Evolutionary conservation across 371 early-diverging fungal species (phyloP).

Genomic region (Hamiltosporidium tvaerminnensis): DNA sequence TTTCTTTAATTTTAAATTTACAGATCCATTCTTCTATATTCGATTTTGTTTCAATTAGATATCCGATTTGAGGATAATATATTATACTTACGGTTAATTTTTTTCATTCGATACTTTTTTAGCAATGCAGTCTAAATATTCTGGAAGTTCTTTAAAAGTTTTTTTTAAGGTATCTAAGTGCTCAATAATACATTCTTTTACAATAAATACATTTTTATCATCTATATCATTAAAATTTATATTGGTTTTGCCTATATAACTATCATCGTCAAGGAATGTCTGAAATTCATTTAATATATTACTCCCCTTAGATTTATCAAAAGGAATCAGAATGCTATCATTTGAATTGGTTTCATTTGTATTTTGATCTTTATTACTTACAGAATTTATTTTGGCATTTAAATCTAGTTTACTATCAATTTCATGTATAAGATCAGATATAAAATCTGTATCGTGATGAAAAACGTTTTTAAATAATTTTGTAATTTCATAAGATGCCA

Average conservation of each 20-base stretch:
- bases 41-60: slow-evolving; percentile 13
- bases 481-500: neutral
- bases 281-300: too few relatives aligned
- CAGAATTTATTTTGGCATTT: too few relatives aligned
- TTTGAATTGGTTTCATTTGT: too few relatives aligned
- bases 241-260: too few relatives aligned
- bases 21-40: neutral
- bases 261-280: too few relatives aligned
- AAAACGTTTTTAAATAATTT: neutral
- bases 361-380: too few relatives aligned
- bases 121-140: slow-evolving; percentile 11
- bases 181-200: neutral
- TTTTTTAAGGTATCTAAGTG: slow-evolving; percentile 5
- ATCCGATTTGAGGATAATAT: slow-evolving; percentile 32
- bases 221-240: neutral
- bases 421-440: too few relatives aligned
- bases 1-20: slow-evolving; percentile 6
- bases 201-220: neutral
- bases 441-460: too few relatives aligned
- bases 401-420: too few relatives aligned
- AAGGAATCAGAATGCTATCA: too few relatives aligned
- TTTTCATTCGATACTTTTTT: slow-evolving; percentile 7
- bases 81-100: slow-evolving; percentile 5
- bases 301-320: too few relatives aligned
- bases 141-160: slow-evolving; percentile 11